phyloP scores from a whole-genome alignment of 331 rosid genomes.

The Acacia pycnantha region DNA sequence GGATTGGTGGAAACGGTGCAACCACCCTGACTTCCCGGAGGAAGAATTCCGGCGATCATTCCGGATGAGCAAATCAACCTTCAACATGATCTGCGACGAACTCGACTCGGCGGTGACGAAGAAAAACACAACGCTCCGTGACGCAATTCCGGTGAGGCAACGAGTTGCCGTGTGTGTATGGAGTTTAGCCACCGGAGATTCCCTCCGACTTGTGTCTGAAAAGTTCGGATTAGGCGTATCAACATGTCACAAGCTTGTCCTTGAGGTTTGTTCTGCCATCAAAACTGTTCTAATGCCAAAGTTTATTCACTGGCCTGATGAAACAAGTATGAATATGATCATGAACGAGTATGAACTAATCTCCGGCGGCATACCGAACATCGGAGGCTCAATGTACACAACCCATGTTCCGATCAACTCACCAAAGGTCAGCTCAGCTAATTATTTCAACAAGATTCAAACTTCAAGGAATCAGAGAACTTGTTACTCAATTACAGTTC shows the following conservation, averaged over 20 bases:
- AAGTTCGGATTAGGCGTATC: background rate
- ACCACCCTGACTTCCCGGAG: background rate
- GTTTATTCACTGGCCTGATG: background rate
- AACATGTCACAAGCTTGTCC: background rate
- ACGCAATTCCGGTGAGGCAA: background rate
- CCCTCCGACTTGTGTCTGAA: background rate
- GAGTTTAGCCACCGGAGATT: background rate
- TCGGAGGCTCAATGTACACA: background rate
- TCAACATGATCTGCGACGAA: background rate
- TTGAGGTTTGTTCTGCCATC: background rate
- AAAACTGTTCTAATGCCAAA: background rate
- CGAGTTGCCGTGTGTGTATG: background rate
- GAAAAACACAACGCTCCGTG: background rate
- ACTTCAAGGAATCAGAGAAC: background rate
- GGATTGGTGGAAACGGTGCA: background rate
- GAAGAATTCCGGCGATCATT: background rate
- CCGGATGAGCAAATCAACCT: background rate
- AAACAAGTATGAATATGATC: background rate
- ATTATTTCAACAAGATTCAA: background rate
- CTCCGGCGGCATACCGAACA: background rate
- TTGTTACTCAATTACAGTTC: background rate
- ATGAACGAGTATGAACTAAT: background rate
- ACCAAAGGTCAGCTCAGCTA: background rate
- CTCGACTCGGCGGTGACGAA: background rate
- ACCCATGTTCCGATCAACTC: background rate